Base-by-base conservation (phyloP, 805 yeast genomes). In the Cyberlindnera misumaiensis region DNA sequence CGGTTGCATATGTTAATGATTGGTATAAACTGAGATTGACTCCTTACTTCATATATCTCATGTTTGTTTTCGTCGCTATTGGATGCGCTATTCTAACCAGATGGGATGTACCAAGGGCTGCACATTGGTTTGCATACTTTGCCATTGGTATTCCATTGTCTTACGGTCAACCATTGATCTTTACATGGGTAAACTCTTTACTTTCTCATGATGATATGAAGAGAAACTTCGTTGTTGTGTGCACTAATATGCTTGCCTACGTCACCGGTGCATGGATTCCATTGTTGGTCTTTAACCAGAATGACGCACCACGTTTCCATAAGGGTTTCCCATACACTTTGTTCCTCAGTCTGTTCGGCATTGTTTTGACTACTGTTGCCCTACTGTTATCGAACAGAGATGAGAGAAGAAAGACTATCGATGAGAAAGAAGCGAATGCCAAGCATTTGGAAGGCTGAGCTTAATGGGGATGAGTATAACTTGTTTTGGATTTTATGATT, bases 131-230 rank as follows among this genome's bases (percentile, higher is more conserved):
- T n/a, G 59, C 68, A 15, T 76, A 71, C 51, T 73, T 65, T 44
- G 45, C 72, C 32, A 54, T 68, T 5, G 76, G 76, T 4, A 53
- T 68, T 12, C 76, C 77, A 8, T 59, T 70, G 0, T 49, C 70
- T 4, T 69, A 68, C 68, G 80, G 76, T 3, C 79, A 72, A 57
- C 78, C 79, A 4, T 67, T 69, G 44, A 68, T 74, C n/a, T 74
- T 66, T 40, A 61, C 76, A 4, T 75, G 80, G 80, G 65, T 73
- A 28, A 75, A 75, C 46, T 59, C 73, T 26, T 47, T 68, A 16
- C 51, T 75, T 20, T 58, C 61, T 25, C 39, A 46, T 25, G 56
- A 57, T 33, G 60, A 57, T 38, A 44, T 49, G 51, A 54, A 55
- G 45, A 43, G 69, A 29, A 58, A 56, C 35, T 54, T 64, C 28